A percentile compares a stretch with the other conserved stretches of the same genome.
Evolutionary conservation across 2,329 filamentous ascomycete genomes (phyloP).

Genomic region (Calonectria ilicicola): DNA sequence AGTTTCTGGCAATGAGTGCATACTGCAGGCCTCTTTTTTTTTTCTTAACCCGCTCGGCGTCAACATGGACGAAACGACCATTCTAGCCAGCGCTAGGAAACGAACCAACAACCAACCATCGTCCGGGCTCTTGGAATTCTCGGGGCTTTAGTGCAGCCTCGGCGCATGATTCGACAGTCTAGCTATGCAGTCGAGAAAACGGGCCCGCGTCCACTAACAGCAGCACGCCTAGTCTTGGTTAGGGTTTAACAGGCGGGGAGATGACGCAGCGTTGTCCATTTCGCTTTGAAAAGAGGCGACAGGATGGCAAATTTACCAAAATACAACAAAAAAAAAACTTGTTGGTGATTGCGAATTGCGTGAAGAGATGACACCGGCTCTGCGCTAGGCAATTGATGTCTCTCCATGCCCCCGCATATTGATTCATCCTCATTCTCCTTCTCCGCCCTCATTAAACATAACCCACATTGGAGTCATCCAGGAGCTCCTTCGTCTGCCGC

Average conservation of each 20-base stretch:
- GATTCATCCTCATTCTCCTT: background rate
- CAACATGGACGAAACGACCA: background rate
- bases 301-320: background rate
- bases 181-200: slow-evolving; percentile 16
- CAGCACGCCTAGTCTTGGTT: background rate
- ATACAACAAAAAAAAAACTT: background rate
- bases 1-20: slow-evolving; percentile 1
- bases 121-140: background rate
- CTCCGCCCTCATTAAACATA: slow-evolving; percentile 2
- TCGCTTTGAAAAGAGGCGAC: background rate
- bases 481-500: background rate
- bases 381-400: slow-evolving; percentile 3
- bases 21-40: background rate
- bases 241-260: background rate
- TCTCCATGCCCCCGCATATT: slow-evolving; percentile 6
- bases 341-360: background rate
- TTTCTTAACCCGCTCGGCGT: background rate
- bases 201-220: slow-evolving; percentile 8
- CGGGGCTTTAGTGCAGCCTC: slow-evolving; percentile 10
- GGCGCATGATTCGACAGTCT: slow-evolving; percentile 11
- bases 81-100: background rate
- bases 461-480: slow-evolving; percentile 11
- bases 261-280: background rate
- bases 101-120: slow-evolving; percentile 12
- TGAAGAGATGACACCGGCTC: background rate